These are phyloP conservation scores for Suillus tomentosus DNA, from an alignment of 768 basidiomycete species.

Conservation along the genomic window DNA sequence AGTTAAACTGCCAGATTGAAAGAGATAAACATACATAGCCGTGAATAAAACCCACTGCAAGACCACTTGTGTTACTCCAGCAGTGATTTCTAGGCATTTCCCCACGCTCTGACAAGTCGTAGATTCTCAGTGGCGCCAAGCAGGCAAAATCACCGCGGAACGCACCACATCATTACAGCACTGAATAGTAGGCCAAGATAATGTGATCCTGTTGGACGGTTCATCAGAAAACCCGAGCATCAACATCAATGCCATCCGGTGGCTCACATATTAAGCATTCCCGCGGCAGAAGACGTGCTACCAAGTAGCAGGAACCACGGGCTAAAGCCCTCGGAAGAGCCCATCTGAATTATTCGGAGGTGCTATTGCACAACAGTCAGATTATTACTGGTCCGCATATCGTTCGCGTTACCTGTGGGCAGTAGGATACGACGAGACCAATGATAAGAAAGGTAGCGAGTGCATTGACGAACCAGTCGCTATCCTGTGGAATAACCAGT, in stretches of 20 bases:
- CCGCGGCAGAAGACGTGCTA: conserved; percentile 78
- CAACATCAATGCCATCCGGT: background rate
- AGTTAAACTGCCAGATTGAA: conserved; percentile 1
- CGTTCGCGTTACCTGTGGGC: conserved; percentile 63
- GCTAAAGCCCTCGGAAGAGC: conserved; percentile 87
- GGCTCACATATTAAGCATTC: conserved; percentile 80
- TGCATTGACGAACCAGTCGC: conserved; percentile 68
- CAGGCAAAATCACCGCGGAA: conserved; percentile 12
- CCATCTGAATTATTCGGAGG: conserved; percentile 72
- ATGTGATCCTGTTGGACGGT: conserved; percentile 59
- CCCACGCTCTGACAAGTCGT: conserved; percentile 52
- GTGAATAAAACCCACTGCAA: conserved; percentile 86
- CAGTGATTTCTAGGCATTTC: conserved; percentile 75
- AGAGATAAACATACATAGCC: conserved; percentile 64
- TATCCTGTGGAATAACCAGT: conserved; percentile 45
- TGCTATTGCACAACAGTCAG: conserved; percentile 47
- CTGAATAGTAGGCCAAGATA: conserved; percentile 80
- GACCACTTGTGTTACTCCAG: conserved; percentile 81
- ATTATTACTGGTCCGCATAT: background rate
- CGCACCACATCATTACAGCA: conserved; percentile 82
- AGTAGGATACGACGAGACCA: conserved; percentile 81
- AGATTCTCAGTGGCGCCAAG: background rate
- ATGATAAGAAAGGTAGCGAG: conserved; percentile 65
- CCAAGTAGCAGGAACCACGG: conserved; percentile 92
- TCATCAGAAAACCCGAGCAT: background rate